phyloP scores from a whole-genome alignment of 306 rosid species.

The Malus domestica region ASM211411v1 NC_041795.1:21900001-21900500 shows the following conservation, averaged over 20 bases:
- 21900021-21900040: neutral
- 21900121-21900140: neutral
- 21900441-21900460: neutral
- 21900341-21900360: neutral
- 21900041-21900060: neutral
- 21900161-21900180: neutral
- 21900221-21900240: neutral
- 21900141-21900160: neutral
- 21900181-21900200: neutral
- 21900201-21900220: neutral
- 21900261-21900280: neutral
- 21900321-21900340: neutral
- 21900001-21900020: neutral
- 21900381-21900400: neutral
- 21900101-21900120: neutral
- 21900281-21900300: neutral
- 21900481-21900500: neutral
- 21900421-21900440: neutral
- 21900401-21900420: neutral
- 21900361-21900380: neutral
- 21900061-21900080: neutral
- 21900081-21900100: neutral
- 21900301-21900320: neutral
- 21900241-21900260: neutral
- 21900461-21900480: neutral